A percentile compares a stretch with the other conserved stretches of the same genome.
These are phyloP conservation scores for Diospyros kaki DNA, from an alignment of 148 eudicot species.

Conservation along the genomic window DNA sequence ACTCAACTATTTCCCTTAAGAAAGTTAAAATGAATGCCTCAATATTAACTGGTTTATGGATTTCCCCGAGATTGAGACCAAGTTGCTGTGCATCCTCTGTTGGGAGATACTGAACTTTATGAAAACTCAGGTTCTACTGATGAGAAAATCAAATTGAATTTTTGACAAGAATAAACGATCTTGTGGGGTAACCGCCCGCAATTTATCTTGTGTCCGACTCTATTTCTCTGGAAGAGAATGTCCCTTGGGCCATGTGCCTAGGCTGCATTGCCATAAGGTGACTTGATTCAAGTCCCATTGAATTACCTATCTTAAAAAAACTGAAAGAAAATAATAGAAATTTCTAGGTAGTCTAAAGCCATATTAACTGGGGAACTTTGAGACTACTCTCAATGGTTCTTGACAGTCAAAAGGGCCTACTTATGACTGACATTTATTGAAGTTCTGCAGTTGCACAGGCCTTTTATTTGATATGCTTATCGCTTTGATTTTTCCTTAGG, in stretches of 20 bases:
- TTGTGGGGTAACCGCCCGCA: not conserved
- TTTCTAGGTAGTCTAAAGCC: too few species aligned
- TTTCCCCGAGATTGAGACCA: conserved; percentile 8
- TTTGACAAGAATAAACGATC: not conserved
- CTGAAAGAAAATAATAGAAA: too few species aligned
- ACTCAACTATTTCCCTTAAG: not conserved
- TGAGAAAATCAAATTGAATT: not conserved
- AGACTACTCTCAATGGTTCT: not conserved
- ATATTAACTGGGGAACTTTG: not conserved
- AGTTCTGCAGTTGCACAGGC: not conserved
- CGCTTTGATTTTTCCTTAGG: conserved; percentile 25
- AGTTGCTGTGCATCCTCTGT: not conserved
- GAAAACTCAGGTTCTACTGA: not conserved
- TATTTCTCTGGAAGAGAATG: not conserved
- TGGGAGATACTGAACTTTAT: not conserved
- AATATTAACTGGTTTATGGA: not conserved
- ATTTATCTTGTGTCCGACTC: not conserved
- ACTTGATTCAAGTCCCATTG: too few species aligned
- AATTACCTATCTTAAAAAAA: too few species aligned
- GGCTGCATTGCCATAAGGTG: too few species aligned
- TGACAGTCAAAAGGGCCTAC: not conserved
- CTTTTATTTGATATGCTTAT: not conserved
- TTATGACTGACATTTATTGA: not conserved
- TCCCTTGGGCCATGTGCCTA: too few species aligned
- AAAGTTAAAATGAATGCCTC: not conserved